Conservation (phyloP, 1,284 basidiomycete species). For the Tetrapyrgos nigripes region DNA sequence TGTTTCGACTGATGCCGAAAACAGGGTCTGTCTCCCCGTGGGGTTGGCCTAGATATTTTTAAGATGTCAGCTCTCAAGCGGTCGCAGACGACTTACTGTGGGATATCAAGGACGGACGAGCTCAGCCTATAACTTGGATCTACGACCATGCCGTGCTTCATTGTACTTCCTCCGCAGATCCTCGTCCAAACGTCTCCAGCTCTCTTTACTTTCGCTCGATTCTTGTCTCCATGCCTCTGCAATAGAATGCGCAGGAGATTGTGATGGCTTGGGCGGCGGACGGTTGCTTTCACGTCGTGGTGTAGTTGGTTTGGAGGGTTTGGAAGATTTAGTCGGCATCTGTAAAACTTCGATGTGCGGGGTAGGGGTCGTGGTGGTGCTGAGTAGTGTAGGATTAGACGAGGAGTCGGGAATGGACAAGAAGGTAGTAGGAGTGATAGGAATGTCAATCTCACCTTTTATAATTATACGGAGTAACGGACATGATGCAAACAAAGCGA, state of each 20-base stretch:
- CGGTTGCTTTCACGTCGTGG: too few species aligned
- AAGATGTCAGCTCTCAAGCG: background rate
- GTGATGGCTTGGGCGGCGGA: conserved; percentile 32
- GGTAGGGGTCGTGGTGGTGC: background rate
- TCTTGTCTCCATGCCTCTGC: conserved; percentile 70
- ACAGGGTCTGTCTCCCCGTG: too few species aligned
- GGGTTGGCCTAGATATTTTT: too few species aligned
- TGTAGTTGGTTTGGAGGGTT: conserved; percentile 41
- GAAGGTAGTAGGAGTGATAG: background rate
- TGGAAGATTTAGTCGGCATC: background rate
- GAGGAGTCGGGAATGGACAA: background rate
- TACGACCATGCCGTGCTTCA: conserved; percentile 4
- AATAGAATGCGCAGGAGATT: conserved; percentile 65
- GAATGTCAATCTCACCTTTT: background rate
- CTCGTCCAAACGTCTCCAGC: conserved; percentile 62
- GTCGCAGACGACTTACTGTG: background rate
- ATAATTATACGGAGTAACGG: background rate
- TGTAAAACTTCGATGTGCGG: background rate
- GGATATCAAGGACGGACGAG: background rate
- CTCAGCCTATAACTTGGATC: conserved; percentile 6
- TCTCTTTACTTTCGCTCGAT: conserved; percentile 58
- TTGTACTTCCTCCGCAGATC: conserved; percentile 36
- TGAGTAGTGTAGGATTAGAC: background rate
- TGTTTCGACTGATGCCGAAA: background rate
- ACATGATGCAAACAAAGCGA: conserved; percentile 3